Base-by-base conservation (phyloP, 2,329 filamentous ascomycete genomes). In the Aspergillus quadricinctus region DNA sequence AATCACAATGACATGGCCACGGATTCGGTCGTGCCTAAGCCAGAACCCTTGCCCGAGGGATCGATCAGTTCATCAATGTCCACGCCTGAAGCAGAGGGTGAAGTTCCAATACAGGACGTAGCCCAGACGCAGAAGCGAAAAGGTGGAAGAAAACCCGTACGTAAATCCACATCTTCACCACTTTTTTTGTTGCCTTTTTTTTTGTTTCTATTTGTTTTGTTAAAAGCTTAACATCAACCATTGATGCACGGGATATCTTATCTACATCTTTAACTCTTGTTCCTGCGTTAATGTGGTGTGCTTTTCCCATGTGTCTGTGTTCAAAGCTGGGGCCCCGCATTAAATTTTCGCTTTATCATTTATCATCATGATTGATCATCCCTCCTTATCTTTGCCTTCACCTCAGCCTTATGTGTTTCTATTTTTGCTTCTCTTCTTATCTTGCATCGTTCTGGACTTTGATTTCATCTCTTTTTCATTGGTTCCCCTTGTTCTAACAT, bases 131-230 rank as follows among this genome's bases (percentile, higher is more conserved):
- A 92, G 72, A 99, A 99, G 82, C 87, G 94, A 71, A 99, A 99
- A 81, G 94, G 94, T 70, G 94, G 94, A 60, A 88, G 94, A 71
- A 99, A 97, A 80, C 94, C 94, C 71, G 94, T 97, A 86, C 76
- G 85, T 82, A 64, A 66, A 56, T 63, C 50, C 49, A 53, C 43
- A 29, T 40, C 46, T 35, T 37, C 2, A 35, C 31, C 31, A 35
- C 31, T 17, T 17, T 29, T 11, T 35, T 49, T 51, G 14, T 45
- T 40, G 51, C 37, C 50, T 49, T 51, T 50, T 55, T 40, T 28
- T 57, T 55, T 49, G 51, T 56, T 50, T 52, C 40, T 49, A 57
- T 57, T 56, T 55, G 55, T 57, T 60, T 46, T 51, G 49, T 51
- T 50, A 21, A 19, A n/a, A 8, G 40, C 17, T 43, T 43, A 21